Evolutionary conservation across 768 basidiomycete genomes (phyloP), one percentile per base, ranked within the genome.

Genomic region (Boletus vermiculosoides): DNA sequence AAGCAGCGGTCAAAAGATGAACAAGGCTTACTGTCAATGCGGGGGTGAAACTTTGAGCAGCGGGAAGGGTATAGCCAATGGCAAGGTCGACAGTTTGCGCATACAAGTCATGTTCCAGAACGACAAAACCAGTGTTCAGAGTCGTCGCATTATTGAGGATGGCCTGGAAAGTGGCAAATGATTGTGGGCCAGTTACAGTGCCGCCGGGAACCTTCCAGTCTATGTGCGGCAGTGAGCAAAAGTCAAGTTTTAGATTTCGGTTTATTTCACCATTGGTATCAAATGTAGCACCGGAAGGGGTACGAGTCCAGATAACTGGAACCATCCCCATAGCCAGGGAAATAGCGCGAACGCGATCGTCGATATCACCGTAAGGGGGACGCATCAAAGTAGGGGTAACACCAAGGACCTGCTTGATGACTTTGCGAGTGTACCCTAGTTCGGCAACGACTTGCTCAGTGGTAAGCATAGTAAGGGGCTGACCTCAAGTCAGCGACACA

Each of bases 271-370:
- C 88, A 56, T 89, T 85, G 40, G 90, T 90, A 65, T 92, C 88
- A 64, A 89, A 91, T 51, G 77, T 67, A 39, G 74, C 74, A 45
- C 79, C 81, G 30, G 67, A 66, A 45, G 84, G 80, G 12, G 81
- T 78, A 12, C 79, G 77, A 33, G 92, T 91, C 95, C 95, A 98
- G 69, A 96, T 88, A 66, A 97, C 85, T 28, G 96, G 92, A 12
- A 86, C 77, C 74, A 98, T 74, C 45, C 94, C 93, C 95, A 98
- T 96, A 31, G 93, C 92, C 52, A 92, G 71, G 20, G 86, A 77
- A 69, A 98, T 93, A 40, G 88, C 89, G 59, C 96, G 90, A 45
- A 98, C 94, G 64, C 95, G 92, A 74, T 93, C 89, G 70, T 98
- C 94, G 30, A 92, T 89, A 66, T 93, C 91, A 64, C 91, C 90